A percentile compares a stretch with the other conserved stretches of the same genome.
Conservation (phyloP, 106 monocot genomes). For the Agapanthus africanus region DNA sequence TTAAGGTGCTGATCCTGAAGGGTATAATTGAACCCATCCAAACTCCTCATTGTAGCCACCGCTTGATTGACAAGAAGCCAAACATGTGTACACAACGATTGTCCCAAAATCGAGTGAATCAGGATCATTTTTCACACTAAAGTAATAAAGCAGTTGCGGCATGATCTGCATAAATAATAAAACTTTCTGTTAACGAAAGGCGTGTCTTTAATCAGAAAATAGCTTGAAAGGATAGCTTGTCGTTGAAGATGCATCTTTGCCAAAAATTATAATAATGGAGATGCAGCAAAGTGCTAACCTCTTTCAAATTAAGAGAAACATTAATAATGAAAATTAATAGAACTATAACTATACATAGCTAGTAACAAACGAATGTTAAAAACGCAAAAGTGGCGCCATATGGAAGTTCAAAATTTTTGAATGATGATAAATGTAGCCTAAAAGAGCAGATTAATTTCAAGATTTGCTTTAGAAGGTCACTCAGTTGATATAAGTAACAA, state of each 20-base stretch:
- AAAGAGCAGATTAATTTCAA: not conserved
- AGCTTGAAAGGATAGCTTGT: not conserved
- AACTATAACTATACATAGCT: not conserved
- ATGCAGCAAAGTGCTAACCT: not conserved
- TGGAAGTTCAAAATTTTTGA: not conserved
- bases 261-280: not conserved
- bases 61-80: slow-evolving; percentile 47
- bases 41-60: slow-evolving; percentile 75
- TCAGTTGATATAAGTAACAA: not conserved
- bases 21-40: slow-evolving; percentile 83
- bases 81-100: slow-evolving; percentile 69
- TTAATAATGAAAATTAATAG: not conserved
- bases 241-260: not conserved
- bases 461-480: not conserved
- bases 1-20: slow-evolving; percentile 18
- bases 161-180: slow-evolving; percentile 73
- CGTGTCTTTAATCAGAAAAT: not conserved
- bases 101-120: slow-evolving; percentile 91
- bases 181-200: not conserved
- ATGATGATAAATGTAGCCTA: not conserved
- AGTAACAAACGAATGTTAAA: not conserved
- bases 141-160: slow-evolving; percentile 86
- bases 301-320: not conserved
- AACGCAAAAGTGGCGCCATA: not conserved
- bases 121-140: slow-evolving; percentile 58